These are phyloP conservation scores for Dorcoceras hygrometricum DNA, from an alignment of 257 asterid genomes.

Conservation along the genomic window DNA sequence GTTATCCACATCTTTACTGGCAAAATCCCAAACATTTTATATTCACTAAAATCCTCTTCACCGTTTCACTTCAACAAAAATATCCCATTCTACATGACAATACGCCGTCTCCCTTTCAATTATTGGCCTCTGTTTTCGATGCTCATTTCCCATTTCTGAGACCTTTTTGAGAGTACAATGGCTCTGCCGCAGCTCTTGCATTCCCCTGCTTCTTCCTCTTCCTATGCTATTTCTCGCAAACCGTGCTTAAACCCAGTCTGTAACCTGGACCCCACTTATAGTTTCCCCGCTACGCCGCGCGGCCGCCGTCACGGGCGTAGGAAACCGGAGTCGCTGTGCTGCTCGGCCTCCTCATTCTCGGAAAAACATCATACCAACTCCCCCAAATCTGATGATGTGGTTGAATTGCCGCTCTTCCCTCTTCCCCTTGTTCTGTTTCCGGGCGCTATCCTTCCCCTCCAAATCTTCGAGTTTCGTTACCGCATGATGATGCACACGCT, in stretches of 20 bases:
- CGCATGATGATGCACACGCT: conserved; percentile 99
- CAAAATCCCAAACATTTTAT: neutral
- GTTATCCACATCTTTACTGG: neutral
- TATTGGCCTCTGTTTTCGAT: neutral
- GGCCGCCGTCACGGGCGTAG: conserved; percentile 45
- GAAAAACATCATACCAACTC: conserved; percentile 70
- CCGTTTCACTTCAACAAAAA: neutral
- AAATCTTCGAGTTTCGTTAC: conserved; percentile 94
- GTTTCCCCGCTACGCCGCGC: conserved; percentile 26
- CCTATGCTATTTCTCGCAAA: conserved; percentile 37
- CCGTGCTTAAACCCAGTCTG: conserved; percentile 41
- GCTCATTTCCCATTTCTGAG: neutral
- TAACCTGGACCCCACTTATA: conserved; percentile 27
- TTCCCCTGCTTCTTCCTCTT: conserved; percentile 50
- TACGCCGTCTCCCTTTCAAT: neutral
- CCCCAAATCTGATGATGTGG: conserved; percentile 63
- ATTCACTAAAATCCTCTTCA: neutral
- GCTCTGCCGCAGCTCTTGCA: conserved; percentile 80
- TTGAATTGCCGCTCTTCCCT: conserved; percentile 93
- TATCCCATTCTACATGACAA: neutral
- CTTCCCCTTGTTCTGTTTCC: conserved; percentile 95
- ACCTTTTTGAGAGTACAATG: conserved; percentile 39
- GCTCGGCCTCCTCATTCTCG: conserved; percentile 87
- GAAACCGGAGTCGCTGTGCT: conserved; percentile 38
- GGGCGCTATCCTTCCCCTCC: conserved; percentile 82